Percentiles rank a stretch among this genome's conserved stretches.
Evolutionary conservation across 352 stramenopile species (phyloP).

Genomic region (Phytophthora citrophthora): DNA sequence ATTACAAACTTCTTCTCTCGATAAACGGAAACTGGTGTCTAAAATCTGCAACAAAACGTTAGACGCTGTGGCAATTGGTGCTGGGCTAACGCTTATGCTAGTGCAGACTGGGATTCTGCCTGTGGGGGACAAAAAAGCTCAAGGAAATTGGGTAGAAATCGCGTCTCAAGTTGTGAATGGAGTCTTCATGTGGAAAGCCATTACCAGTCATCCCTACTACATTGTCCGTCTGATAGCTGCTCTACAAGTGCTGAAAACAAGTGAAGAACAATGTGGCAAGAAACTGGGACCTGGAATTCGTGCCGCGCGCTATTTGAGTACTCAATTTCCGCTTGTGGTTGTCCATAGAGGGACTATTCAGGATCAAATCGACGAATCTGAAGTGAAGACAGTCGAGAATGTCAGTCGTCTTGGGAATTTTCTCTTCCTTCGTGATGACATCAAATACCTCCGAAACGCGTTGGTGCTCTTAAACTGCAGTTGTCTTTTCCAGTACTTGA

Average conservation of each 20-base stretch:
- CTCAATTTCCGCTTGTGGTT: background rate
- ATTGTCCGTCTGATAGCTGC: background rate
- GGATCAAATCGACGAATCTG: background rate
- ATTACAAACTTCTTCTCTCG: background rate
- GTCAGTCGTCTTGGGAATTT: constrained; percentile 1
- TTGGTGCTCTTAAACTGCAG: constrained; percentile 6
- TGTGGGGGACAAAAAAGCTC: constrained; percentile 3
- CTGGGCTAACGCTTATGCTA: background rate
- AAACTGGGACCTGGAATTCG: background rate
- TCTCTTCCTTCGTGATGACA: constrained; percentile 1
- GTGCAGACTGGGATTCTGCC: background rate
- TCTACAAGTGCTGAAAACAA: background rate
- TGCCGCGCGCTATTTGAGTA: background rate
- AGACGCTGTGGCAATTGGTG: background rate
- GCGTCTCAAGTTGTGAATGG: background rate
- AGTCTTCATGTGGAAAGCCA: background rate
- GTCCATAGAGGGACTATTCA: background rate
- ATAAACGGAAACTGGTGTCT: background rate
- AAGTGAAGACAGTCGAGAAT: background rate
- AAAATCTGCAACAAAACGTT: constrained; percentile 3
- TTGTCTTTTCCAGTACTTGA: constrained; percentile 9
- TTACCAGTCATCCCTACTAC: background rate
- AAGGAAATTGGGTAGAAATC: background rate
- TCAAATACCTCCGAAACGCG: constrained; percentile 7
- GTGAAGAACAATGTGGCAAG: background rate